phyloP scores from a whole-genome alignment of 2,329 filamentous ascomycete genomes.

The Apiospora pterosperma region DNA sequence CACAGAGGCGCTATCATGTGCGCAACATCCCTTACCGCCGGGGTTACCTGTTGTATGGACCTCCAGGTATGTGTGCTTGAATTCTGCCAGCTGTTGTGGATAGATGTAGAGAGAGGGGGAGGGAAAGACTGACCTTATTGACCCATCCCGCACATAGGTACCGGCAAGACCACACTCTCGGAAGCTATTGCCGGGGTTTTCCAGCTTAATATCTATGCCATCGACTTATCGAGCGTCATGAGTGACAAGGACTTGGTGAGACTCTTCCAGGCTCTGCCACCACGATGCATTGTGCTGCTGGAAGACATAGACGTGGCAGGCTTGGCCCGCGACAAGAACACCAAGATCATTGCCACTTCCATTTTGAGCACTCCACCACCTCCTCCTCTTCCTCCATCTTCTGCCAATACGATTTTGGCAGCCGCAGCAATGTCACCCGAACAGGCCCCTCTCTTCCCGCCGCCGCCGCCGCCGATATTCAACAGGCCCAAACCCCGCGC shows the following conservation, averaged over 20 bases:
- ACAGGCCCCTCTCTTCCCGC: not conserved
- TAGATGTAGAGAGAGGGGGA: not conserved
- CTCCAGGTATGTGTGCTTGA: not conserved
- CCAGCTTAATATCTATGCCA: slow-evolving; percentile 2
- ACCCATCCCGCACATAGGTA: not conserved
- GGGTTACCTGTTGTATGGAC: not conserved
- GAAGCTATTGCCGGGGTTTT: not conserved
- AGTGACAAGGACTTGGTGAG: not conserved
- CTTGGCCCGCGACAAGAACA: not conserved
- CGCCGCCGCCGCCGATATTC: not conserved
- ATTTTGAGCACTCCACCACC: not conserved
- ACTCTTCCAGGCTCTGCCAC: not conserved
- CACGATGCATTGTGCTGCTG: not conserved
- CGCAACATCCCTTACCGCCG: not conserved
- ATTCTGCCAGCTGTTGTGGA: not conserved
- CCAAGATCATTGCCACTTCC: not conserved
- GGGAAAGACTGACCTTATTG: not conserved
- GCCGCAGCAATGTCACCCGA: not conserved
- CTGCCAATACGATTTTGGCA: not conserved
- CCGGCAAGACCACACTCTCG: not conserved
- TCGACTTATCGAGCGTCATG: not conserved
- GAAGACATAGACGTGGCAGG: not conserved
- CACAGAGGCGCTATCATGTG: not conserved
- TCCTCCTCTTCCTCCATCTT: not conserved
- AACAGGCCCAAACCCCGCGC: not conserved